Percentiles rank a stretch among this genome's conserved stretches.
Evolutionary conservation across 768 basidiomycete species (phyloP).

Genomic region (Hebeloma cylindrosporum): DNA sequence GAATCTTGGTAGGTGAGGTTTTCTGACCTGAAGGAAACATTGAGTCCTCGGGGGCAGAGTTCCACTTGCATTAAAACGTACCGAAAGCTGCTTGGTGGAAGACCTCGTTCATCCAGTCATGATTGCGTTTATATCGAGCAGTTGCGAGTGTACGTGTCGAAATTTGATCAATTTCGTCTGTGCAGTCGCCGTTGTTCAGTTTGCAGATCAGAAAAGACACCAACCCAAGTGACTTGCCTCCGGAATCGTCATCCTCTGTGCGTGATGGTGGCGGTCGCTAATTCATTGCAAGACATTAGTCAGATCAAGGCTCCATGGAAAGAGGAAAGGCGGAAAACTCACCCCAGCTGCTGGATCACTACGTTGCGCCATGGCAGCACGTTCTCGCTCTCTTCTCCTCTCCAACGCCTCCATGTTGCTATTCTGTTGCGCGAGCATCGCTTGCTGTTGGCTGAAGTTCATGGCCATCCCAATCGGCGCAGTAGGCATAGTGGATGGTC

Average conservation of each 20-base stretch:
- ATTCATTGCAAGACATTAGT: background rate
- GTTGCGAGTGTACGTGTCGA: constrained; percentile 72
- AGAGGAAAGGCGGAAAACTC: constrained; percentile 27
- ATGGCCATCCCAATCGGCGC: constrained; percentile 29
- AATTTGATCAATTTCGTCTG: constrained; percentile 69
- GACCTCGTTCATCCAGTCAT: constrained; percentile 83
- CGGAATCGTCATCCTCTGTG: constrained; percentile 64
- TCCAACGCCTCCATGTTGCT: constrained; percentile 72
- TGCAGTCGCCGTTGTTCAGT: background rate
- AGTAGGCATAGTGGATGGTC: constrained; percentile 29
- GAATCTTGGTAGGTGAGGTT: constrained; percentile 39
- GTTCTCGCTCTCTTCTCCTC: constrained; percentile 53
- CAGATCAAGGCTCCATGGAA: background rate
- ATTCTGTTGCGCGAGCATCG: constrained; percentile 73
- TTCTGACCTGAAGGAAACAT: constrained; percentile 38
- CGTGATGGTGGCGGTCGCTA: constrained; percentile 34
- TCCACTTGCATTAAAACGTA: constrained; percentile 16
- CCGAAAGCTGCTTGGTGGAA: constrained; percentile 75
- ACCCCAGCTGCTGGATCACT: constrained; percentile 43
- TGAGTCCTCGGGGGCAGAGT: background rate
- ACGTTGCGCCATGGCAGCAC: constrained; percentile 38
- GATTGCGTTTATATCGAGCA: constrained; percentile 74
- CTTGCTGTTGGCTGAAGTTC: constrained; percentile 51
- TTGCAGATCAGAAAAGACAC: background rate
- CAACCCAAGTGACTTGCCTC: constrained; percentile 39